Evolutionary conservation across 139 green algal genomes (phyloP).

Genomic region (Chloropicon primus): DNA sequence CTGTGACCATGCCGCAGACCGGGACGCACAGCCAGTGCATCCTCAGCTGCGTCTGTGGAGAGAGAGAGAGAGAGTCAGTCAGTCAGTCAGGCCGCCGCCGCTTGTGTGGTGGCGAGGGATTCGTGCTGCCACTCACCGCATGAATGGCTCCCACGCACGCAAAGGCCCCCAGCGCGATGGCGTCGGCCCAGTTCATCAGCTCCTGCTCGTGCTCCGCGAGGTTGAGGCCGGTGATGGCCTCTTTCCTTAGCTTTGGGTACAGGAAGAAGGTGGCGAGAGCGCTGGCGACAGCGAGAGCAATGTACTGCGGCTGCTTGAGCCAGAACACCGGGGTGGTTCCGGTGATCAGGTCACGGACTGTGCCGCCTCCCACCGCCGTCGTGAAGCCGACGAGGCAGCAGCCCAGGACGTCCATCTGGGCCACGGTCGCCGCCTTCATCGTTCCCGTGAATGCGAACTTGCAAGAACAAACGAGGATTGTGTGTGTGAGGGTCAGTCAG

Average conservation of each 20-base stretch:
- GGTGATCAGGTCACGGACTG: slow-evolving; percentile 12
- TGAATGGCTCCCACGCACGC: slow-evolving; percentile 12
- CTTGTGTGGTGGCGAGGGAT: too few relatives aligned
- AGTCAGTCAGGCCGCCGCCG: too few relatives aligned
- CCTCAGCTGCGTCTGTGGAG: too few relatives aligned
- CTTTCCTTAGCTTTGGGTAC: background rate
- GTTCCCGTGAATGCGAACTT: background rate
- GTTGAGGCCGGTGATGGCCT: background rate
- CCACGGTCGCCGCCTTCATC: background rate
- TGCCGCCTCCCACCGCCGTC: slow-evolving; percentile 18
- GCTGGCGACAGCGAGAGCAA: slow-evolving; percentile 1
- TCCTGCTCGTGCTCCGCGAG: background rate
- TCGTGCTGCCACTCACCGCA: background rate
- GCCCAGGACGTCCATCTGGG: slow-evolving; percentile 13
- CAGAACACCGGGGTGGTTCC: slow-evolving; percentile 14
- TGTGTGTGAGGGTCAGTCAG: too few relatives aligned
- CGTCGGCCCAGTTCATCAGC: slow-evolving; percentile 7
- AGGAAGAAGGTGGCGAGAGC: slow-evolving; percentile 8
- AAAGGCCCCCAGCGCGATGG: slow-evolving; percentile 14
- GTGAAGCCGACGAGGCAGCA: slow-evolving; percentile 9
- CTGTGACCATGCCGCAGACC: slow-evolving; percentile 16
- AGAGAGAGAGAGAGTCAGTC: too few relatives aligned
- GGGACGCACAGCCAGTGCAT: background rate
- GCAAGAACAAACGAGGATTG: too few relatives aligned
- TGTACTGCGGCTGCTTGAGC: slow-evolving; percentile 19